These are phyloP conservation scores for Neohortaea acidophila DNA, from an alignment of 495 filamentous ascomycete genomes.

Conservation along the genomic window DNA sequence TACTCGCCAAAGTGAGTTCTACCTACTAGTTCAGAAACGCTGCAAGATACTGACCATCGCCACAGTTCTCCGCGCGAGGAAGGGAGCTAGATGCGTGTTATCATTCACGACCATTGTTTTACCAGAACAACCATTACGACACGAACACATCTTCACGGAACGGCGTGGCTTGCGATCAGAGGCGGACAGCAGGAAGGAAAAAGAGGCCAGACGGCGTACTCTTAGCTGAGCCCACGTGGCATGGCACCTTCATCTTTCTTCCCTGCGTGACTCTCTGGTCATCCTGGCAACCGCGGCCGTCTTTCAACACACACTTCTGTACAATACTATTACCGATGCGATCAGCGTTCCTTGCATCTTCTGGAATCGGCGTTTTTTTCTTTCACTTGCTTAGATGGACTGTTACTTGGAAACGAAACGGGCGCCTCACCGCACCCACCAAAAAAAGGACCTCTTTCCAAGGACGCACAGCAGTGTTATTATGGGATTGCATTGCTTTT, in stretches of 20 bases:
- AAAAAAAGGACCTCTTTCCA: no score
- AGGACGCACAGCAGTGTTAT: no score
- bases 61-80: neutral
- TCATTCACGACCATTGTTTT: neutral
- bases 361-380: no score
- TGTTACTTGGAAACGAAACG: no score
- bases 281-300: no score
- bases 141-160: neutral
- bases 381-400: no score
- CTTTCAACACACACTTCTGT: no score
- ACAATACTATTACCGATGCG: no score
- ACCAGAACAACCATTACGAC: neutral
- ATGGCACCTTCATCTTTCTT: neutral
- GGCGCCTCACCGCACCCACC: no score
- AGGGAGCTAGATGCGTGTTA: conserved; percentile 1
- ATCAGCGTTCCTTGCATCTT: no score
- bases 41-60: conserved; percentile 33
- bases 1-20: conserved; percentile 35
- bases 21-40: conserved; percentile 50
- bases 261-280: neutral
- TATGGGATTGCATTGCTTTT: no score
- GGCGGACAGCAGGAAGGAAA: conserved; percentile 11
- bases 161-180: neutral
- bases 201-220: conserved; percentile 11
- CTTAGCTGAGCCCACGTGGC: conserved; percentile 21